A percentile compares a stretch with the other conserved stretches of the same genome.
Evolutionary conservation across 1,139 yeast genomes (phyloP).

Genomic region (Geotrichum australiense): DNA sequence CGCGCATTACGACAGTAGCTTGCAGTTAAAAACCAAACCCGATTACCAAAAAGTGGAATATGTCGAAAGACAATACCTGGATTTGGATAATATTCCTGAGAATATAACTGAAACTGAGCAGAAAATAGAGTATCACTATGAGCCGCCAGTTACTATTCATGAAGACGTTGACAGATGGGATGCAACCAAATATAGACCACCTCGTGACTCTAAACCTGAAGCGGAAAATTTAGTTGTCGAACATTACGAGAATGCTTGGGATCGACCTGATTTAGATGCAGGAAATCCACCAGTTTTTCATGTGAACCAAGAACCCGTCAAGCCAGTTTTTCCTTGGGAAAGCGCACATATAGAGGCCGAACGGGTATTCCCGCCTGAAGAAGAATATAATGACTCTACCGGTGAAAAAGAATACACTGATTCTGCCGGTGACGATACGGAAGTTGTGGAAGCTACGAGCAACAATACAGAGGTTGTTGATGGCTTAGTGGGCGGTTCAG

Average conservation of each 20-base stretch:
- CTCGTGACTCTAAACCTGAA: constrained; percentile 37
- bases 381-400: constrained; percentile 9
- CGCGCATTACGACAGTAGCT: constrained; percentile 31
- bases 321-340: constrained; percentile 19
- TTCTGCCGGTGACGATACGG: background rate
- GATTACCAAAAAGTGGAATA: background rate
- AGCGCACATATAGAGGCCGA: constrained; percentile 8
- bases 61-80: constrained; percentile 2
- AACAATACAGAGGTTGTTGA: too few species aligned
- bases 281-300: constrained; percentile 3
- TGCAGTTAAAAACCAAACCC: constrained; percentile 9
- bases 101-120: constrained; percentile 8
- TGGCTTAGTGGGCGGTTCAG: too few species aligned
- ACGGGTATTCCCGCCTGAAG: constrained; percentile 22
- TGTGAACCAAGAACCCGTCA: constrained; percentile 11
- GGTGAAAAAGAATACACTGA: constrained; percentile 2
- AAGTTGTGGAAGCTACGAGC: constrained; percentile 1
- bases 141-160: constrained; percentile 24
- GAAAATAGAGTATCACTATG: constrained; percentile 5
- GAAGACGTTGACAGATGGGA: constrained; percentile 38
- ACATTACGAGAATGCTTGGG: constrained; percentile 29
- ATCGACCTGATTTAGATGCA: constrained; percentile 15
- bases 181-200: constrained; percentile 39
- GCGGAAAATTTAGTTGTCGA: constrained; percentile 32
- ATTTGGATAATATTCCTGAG: constrained; percentile 3